Percentiles rank a stretch among this genome's conserved stretches.
Evolutionary conservation across 2,329 filamentous ascomycete genomes (phyloP).

Genomic region (Endoconidiophora laricicola): DNA sequence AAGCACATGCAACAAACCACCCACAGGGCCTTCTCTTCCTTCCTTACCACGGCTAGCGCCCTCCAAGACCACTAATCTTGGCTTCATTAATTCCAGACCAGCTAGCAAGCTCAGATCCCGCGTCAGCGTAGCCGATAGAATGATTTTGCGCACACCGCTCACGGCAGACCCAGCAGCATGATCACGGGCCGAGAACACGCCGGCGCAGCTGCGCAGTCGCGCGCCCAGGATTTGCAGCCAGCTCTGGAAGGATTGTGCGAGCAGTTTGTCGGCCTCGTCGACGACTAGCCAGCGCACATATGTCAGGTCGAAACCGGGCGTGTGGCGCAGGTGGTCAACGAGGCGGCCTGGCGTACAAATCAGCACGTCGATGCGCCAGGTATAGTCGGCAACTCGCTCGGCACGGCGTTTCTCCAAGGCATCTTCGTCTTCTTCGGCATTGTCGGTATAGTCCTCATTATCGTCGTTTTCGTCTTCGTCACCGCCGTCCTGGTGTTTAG

Average conservation of each 20-base stretch:
- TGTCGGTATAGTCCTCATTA: constrained; percentile 19
- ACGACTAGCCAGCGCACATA: constrained; percentile 77
- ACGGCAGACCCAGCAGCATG: constrained; percentile 35
- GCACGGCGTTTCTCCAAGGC: constrained; percentile 30
- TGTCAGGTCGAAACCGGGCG: constrained; percentile 62
- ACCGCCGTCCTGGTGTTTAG: constrained; percentile 21
- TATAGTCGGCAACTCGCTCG: constrained; percentile 47
- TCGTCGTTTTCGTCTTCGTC: constrained; percentile 21
- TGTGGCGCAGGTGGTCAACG: constrained; percentile 77
- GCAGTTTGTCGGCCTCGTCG: constrained; percentile 82
- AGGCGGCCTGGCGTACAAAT: constrained; percentile 84
- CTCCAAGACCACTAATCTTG: constrained; percentile 61
- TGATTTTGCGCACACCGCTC: constrained; percentile 54
- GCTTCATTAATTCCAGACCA: constrained; percentile 53
- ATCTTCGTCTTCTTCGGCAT: constrained; percentile 21
- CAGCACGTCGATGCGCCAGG: constrained; percentile 67
- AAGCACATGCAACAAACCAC: constrained; percentile 30
- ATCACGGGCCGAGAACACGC: constrained; percentile 14
- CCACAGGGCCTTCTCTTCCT: not conserved
- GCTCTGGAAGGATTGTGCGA: constrained; percentile 84
- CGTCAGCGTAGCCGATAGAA: constrained; percentile 87
- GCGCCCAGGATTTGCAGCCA: constrained; percentile 65
- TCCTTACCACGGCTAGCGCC: constrained; percentile 21
- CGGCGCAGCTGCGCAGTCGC: constrained; percentile 22
- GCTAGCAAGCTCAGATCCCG: constrained; percentile 66